A percentile compares a stretch with the other conserved stretches of the same genome.
phyloP scores from a whole-genome alignment of 805 yeast species.

The Soucietia sequanensis region DNA sequence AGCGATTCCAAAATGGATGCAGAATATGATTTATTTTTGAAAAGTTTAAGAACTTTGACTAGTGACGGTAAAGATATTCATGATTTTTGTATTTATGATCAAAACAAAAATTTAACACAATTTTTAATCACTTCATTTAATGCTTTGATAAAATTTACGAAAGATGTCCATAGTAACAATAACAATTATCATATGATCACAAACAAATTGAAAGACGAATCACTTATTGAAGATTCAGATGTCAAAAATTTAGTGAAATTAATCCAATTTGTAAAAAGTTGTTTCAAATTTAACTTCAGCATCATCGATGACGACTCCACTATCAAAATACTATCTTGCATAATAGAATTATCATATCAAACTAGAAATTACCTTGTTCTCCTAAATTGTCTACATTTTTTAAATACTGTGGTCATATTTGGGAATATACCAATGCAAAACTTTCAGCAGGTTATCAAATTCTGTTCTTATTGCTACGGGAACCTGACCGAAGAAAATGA shows the following conservation, averaged over 20 bases:
- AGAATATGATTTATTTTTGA: slow-evolving; percentile 51
- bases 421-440: slow-evolving; percentile 45
- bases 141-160: slow-evolving; percentile 10
- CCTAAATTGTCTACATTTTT: slow-evolving; percentile 35
- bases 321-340: slow-evolving; percentile 25
- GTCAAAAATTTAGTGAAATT: slow-evolving; percentile 14
- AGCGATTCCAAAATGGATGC: slow-evolving; percentile 37
- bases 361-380: slow-evolving; percentile 39
- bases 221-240: too few species aligned
- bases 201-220: too few species aligned
- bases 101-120: slow-evolving; percentile 18
- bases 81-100: slow-evolving; percentile 48
- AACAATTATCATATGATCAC: slow-evolving; percentile 7
- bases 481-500: slow-evolving; percentile 26
- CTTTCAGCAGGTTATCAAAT: slow-evolving; percentile 37
- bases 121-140: slow-evolving; percentile 9
- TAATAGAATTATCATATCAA: slow-evolving; percentile 36
- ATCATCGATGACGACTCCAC: slow-evolving; percentile 40
- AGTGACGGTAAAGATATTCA: slow-evolving; percentile 52
- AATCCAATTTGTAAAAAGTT: slow-evolving; percentile 39
- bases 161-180: slow-evolving; percentile 7
- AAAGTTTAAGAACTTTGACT: slow-evolving; percentile 47
- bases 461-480: slow-evolving; percentile 45
- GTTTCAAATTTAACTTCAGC: slow-evolving; percentile 48
- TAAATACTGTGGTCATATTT: slow-evolving; percentile 43